Evolutionary conservation across 176 grass and related monocot species (phyloP).

Genomic region (Olyra latifolia): DNA sequence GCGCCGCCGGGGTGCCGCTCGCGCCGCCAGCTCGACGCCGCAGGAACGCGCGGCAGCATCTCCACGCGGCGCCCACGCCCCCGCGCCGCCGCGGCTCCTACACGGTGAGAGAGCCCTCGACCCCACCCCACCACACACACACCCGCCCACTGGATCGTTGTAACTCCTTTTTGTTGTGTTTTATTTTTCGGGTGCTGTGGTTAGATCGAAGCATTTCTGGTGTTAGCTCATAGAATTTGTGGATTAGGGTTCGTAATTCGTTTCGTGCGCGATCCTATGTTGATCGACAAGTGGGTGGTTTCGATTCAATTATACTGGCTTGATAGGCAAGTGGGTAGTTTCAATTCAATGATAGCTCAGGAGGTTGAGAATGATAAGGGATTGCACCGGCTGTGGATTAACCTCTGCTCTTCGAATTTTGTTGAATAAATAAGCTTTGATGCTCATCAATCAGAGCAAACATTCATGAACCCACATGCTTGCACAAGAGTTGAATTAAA

Average conservation of each 20-base stretch:
- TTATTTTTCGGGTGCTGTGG: not conserved
- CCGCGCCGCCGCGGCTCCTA: conserved; percentile 44
- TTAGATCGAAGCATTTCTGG: not conserved
- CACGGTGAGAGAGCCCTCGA: conserved; percentile 44
- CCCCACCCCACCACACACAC: no score
- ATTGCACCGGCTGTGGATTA: not conserved
- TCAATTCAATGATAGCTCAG: not conserved
- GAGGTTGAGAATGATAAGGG: not conserved
- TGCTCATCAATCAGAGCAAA: not conserved
- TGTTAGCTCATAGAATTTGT: not conserved
- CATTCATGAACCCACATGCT: not conserved
- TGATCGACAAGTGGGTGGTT: not conserved
- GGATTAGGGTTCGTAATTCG: not conserved
- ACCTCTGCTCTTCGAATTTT: not conserved
- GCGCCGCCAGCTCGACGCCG: conserved; percentile 47
- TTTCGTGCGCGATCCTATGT: not conserved
- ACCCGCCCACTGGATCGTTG: not conserved
- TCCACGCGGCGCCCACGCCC: conserved; percentile 29
- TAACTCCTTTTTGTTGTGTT: no score
- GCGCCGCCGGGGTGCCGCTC: conserved; percentile 35
- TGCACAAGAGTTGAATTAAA: not conserved
- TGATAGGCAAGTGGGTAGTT: not conserved
- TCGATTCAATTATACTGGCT: not conserved
- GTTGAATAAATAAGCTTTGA: not conserved
- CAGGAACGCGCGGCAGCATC: conserved; percentile 39